Percentiles rank a stretch among this genome's conserved stretches.
Evolutionary conservation across 768 basidiomycete species (phyloP).

Genomic region (Termitomyces sp.): DNA sequence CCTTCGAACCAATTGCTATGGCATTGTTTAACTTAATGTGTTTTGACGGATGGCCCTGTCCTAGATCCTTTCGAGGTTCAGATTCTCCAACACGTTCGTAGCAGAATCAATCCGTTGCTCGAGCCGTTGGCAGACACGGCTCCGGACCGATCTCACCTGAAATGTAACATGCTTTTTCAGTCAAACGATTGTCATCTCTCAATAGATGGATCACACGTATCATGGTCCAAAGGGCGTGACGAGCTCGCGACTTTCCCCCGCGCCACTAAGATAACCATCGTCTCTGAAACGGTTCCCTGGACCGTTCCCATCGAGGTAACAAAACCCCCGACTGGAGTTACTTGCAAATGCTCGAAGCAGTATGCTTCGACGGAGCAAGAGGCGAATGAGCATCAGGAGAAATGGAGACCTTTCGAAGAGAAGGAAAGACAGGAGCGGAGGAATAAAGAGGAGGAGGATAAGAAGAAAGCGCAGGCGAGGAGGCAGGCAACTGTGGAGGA

Average conservation of each 20-base stretch:
- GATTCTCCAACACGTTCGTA: constrained; percentile 34
- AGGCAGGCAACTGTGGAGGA: constrained; percentile 10
- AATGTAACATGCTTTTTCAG: constrained; percentile 71
- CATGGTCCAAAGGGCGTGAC: constrained; percentile 62
- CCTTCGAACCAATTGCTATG: neutral
- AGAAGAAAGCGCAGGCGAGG: neutral
- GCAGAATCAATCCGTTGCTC: constrained; percentile 60
- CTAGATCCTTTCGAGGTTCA: constrained; percentile 54
- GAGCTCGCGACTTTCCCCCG: constrained; percentile 65
- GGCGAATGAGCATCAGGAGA: constrained; percentile 37
- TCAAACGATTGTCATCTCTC: constrained; percentile 57
- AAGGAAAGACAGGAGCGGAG: constrained; percentile 24
- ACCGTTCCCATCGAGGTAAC: constrained; percentile 40
- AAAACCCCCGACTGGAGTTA: constrained; percentile 47
- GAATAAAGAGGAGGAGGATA: constrained; percentile 23
- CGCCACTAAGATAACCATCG: constrained; percentile 40
- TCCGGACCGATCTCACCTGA: constrained; percentile 45
- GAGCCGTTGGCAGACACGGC: constrained; percentile 35
- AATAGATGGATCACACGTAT: constrained; percentile 49
- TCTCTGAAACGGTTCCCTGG: constrained; percentile 56
- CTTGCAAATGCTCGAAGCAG: constrained; percentile 47
- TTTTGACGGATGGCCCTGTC: constrained; percentile 56
- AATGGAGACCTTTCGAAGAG: constrained; percentile 18
- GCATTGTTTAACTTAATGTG: neutral
- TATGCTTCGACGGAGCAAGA: constrained; percentile 47